phyloP scores from a whole-genome alignment of 2,329 filamentous ascomycete genomes.

The Septoria linicola region DNA sequence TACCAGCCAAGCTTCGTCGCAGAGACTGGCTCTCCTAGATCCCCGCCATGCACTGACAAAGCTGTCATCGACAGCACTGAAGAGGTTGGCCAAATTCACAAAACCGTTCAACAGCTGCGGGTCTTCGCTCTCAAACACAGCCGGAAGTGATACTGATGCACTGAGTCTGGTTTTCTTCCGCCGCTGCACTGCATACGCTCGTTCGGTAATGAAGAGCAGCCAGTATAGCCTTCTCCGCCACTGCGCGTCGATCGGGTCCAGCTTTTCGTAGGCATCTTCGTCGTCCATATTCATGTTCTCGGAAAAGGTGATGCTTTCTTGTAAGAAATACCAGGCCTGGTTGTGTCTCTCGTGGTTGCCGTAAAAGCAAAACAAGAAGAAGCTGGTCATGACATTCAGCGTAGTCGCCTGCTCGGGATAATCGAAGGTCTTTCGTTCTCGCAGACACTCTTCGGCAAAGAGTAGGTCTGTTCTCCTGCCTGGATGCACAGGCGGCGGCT shows the following conservation, averaged over 20 bases:
- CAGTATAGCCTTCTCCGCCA: conserved; percentile 40
- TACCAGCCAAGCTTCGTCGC: conserved; percentile 38
- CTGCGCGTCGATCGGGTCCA: conserved; percentile 36
- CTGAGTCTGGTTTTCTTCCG: conserved; percentile 37
- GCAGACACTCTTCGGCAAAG: conserved; percentile 38
- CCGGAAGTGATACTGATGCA: conserved; percentile 33
- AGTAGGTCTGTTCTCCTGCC: conserved; percentile 32
- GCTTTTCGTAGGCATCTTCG: conserved; percentile 34
- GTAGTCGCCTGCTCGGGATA: conserved; percentile 34
- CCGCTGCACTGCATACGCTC: conserved; percentile 40
- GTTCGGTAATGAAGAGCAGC: conserved; percentile 40
- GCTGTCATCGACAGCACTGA: conserved; percentile 38
- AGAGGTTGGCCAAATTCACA: conserved; percentile 38
- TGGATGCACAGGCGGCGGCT: conserved; percentile 31
- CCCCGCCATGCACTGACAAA: conserved; percentile 40
- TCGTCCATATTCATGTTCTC: conserved; percentile 39
- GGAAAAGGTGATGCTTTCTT: conserved; percentile 38
- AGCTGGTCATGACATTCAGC: conserved; percentile 38
- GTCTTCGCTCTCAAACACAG: conserved; percentile 38
- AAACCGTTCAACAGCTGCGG: conserved; percentile 38
- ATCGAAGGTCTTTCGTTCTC: conserved; percentile 35
- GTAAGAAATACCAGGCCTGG: conserved; percentile 39
- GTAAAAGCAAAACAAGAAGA: conserved; percentile 40
- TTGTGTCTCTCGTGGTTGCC: conserved; percentile 37
- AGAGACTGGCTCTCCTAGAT: conserved; percentile 35